These are phyloP conservation scores for Geotrichum bryndzae DNA, from an alignment of 1,139 yeast species.

Conservation along the genomic window DNA sequence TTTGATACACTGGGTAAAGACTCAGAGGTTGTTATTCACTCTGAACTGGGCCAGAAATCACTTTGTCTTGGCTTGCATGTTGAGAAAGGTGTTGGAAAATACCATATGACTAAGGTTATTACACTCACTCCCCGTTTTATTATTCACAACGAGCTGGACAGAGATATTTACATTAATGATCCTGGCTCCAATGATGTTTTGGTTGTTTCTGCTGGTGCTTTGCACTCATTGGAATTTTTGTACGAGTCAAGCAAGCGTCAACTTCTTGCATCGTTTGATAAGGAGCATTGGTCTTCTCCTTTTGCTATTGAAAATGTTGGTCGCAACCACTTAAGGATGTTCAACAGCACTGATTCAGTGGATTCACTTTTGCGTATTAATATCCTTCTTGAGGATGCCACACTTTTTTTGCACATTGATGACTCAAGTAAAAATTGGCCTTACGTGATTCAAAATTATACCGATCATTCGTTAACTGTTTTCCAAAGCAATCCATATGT, in stretches of 20 bases:
- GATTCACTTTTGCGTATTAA: slow-evolving; percentile 58
- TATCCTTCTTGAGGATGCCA: slow-evolving; percentile 67
- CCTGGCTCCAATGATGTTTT: slow-evolving; percentile 39
- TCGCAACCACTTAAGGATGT: slow-evolving; percentile 64
- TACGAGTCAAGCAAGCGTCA: slow-evolving; percentile 46
- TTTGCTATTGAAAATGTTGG: slow-evolving; percentile 81
- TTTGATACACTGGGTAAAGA: slow-evolving; percentile 88
- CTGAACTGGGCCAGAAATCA: slow-evolving; percentile 48
- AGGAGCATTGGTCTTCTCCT: slow-evolving; percentile 76
- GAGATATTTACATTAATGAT: slow-evolving; percentile 58
- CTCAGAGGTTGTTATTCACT: slow-evolving; percentile 55
- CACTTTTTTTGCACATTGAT: slow-evolving; percentile 67
- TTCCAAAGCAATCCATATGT: slow-evolving; percentile 81
- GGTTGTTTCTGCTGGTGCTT: slow-evolving; percentile 43
- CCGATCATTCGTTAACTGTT: slow-evolving; percentile 73
- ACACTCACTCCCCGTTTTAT: slow-evolving; percentile 79
- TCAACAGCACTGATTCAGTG: slow-evolving; percentile 58
- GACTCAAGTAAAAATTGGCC: slow-evolving; percentile 86
- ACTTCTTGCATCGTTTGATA: slow-evolving; percentile 52
- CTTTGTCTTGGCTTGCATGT: slow-evolving; percentile 72
- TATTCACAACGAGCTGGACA: slow-evolving; percentile 54
- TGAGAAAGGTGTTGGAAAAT: slow-evolving; percentile 77
- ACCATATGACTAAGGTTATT: slow-evolving; percentile 68
- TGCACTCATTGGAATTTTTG: slow-evolving; percentile 62
- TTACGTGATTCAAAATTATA: slow-evolving; percentile 79